These are phyloP conservation scores for Phytopythium helicoides DNA, from an alignment of 352 stramenopile species.

Conservation along the genomic window DNA sequence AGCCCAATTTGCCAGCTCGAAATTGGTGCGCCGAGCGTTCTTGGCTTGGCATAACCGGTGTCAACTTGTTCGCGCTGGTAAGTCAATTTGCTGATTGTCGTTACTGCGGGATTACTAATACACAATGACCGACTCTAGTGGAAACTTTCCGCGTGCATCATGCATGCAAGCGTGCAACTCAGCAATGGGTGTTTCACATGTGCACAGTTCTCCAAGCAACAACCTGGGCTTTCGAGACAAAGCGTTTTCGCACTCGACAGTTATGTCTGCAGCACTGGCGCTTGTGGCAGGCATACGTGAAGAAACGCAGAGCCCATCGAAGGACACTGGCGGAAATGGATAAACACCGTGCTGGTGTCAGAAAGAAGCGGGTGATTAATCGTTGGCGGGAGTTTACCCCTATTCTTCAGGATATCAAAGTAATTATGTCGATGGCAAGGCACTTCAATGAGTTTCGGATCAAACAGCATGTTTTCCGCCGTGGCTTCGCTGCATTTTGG, in stretches of 20 bases:
- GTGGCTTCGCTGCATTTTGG: slow-evolving; percentile 33
- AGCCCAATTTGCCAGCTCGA: too few relatives aligned
- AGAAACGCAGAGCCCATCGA: slow-evolving; percentile 8
- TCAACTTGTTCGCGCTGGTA: too few relatives aligned
- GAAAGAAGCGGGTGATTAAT: not conserved
- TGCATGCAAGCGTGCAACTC: not conserved
- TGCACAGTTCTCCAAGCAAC: slow-evolving; percentile 2
- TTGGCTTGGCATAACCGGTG: too few relatives aligned
- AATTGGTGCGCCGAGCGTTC: too few relatives aligned
- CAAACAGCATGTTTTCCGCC: slow-evolving; percentile 17
- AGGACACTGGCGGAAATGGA: slow-evolving; percentile 14
- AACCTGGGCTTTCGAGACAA: slow-evolving; percentile 1
- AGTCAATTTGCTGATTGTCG: too few relatives aligned
- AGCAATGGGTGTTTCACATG: slow-evolving; percentile 13
- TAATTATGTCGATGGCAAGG: slow-evolving; percentile 14
- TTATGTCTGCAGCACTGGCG: slow-evolving; percentile 7
- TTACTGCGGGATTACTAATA: too few relatives aligned
- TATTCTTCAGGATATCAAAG: slow-evolving; percentile 22
- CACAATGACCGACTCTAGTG: too few relatives aligned
- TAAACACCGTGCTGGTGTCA: not conserved
- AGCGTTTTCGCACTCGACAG: not conserved
- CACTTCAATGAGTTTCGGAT: slow-evolving; percentile 14
- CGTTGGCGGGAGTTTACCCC: slow-evolving; percentile 22
- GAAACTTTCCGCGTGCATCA: not conserved
- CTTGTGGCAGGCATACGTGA: slow-evolving; percentile 18